Base-by-base conservation (phyloP, 2,329 filamentous ascomycete genomes). In the Claviceps sp. region DNA sequence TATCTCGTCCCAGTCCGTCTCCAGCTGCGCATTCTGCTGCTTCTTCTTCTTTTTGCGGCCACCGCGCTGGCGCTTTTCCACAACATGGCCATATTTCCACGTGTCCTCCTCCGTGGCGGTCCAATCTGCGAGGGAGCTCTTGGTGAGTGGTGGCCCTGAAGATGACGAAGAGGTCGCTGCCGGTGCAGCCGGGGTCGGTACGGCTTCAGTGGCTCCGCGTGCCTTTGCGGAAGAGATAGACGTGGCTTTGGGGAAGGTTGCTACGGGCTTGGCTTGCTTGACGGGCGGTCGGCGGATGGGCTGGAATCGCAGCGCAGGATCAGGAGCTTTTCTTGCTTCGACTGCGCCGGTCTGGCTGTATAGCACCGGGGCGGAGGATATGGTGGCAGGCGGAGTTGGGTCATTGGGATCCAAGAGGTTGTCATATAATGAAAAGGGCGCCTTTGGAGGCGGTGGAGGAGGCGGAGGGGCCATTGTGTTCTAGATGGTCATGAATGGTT, bases 1-100 rank as follows among this genome's bases (percentile, higher is more conserved):
- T 24, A 93, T 79, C 64, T 94, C 88, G 64, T 95, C 86, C 89
- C 89, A 96, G 63, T 95, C 84, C n/a, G 78, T 81, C 64, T 81
- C 77, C 5, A 50, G 76, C 70, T 34, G 76, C 14, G 67, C 47
- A 74, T 79, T 72, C 57, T 78, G 75, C 55, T 81, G 77, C 60
- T 79, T 78, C 66, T 83, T 84, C 74, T 86, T 86, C 67, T 85
- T 84, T 68, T 86, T 88, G 54, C 87, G 82, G 43, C 87, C 86
- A 52, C 87, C 87, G 48, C 87, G 81, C 62, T 86, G 81, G 52
- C 82, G 78, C 68, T 86, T 86, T 61, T 85, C 78, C 20, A 68
- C 72, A 45, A 67, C 9, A 34, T 34, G 60, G 26, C 70, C 74
- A 63, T 88, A 88, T 55, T 82, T 79, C 56, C 88, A 88, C 52